Percentiles rank a stretch among this genome's conserved stretches.
Evolutionary conservation across 1,284 basidiomycete genomes (phyloP).

Genomic region (Pyrrhoderma noxium): DNA sequence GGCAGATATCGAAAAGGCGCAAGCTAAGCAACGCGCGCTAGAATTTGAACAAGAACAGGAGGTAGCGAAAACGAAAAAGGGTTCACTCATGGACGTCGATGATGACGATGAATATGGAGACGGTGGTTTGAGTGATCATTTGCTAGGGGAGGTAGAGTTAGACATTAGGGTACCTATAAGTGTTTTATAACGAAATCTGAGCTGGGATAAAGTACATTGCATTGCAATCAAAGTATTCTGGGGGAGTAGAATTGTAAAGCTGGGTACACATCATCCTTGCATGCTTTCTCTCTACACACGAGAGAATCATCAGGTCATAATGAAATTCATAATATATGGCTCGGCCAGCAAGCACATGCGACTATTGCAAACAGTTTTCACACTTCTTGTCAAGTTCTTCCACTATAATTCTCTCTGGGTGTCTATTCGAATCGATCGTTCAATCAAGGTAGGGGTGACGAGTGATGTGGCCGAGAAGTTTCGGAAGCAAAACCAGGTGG

Average conservation of each 20-base stretch:
- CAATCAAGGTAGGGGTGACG: not conserved
- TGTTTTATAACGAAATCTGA: constrained; percentile 21
- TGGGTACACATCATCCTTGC: not conserved
- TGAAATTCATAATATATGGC: not conserved
- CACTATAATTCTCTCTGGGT: constrained; percentile 14
- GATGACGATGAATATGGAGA: constrained; percentile 55
- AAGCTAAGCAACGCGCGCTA: constrained; percentile 66
- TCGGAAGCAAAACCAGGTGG: not conserved
- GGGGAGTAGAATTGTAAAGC: constrained; percentile 1
- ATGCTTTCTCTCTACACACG: not conserved
- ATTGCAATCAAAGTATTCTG: not conserved
- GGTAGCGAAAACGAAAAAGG: constrained; percentile 20
- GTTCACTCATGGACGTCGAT: constrained; percentile 26
- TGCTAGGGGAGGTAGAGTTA: constrained; percentile 55
- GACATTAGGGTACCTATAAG: constrained; percentile 19
- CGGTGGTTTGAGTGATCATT: constrained; percentile 63
- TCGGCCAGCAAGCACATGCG: not conserved
- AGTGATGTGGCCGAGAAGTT: not conserved
- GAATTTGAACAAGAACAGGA: constrained; percentile 40
- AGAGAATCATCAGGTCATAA: constrained; percentile 5
- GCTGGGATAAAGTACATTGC: not conserved
- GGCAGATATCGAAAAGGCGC: constrained; percentile 75
- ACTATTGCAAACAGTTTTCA: constrained; percentile 12
- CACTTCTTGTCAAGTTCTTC: constrained; percentile 15
- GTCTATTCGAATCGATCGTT: constrained; percentile 1